These are phyloP conservation scores for Powellomyces hirtus DNA, from an alignment of 192 early-diverging fungal genomes.

Conservation along the genomic window DNA sequence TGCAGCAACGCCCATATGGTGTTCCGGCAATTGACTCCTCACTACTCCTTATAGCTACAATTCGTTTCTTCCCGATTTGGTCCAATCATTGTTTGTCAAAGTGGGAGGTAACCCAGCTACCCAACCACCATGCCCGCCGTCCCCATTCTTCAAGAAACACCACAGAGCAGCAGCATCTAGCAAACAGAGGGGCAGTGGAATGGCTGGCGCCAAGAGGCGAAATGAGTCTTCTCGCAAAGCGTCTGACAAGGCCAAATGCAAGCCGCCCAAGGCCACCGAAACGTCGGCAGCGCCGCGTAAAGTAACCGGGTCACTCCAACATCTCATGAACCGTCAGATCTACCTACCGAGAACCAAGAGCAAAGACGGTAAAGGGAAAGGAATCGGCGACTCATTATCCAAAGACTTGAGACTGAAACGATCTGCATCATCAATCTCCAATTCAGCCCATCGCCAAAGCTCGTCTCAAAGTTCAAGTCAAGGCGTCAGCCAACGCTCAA, in stretches of 20 bases:
- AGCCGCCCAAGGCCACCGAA: background rate
- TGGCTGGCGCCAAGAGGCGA: background rate
- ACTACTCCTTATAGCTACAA: conserved; percentile 7
- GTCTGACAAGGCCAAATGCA: background rate
- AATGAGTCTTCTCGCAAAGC: background rate
- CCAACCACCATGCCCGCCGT: conserved; percentile 9
- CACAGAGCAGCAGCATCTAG: background rate
- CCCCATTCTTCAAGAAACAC: conserved; percentile 20
- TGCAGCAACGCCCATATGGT: no score
- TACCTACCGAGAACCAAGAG: background rate
- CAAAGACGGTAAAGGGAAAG: background rate
- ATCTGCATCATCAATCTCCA: background rate
- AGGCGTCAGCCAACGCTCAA: no score
- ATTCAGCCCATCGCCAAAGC: background rate
- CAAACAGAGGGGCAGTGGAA: background rate
- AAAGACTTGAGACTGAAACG: background rate
- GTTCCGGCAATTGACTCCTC: background rate
- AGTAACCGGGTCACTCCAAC: conserved; percentile 5
- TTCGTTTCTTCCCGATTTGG: conserved; percentile 6
- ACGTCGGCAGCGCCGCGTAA: background rate
- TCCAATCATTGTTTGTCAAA: conserved; percentile 15
- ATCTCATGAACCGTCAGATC: conserved; percentile 13
- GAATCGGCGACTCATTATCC: background rate
- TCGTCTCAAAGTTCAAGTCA: no score
- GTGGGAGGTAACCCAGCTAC: conserved; percentile 17